These are phyloP conservation scores for Mucor velutinosus DNA, from an alignment of 371 early-diverging fungal species.

Conservation along the genomic window DNA sequence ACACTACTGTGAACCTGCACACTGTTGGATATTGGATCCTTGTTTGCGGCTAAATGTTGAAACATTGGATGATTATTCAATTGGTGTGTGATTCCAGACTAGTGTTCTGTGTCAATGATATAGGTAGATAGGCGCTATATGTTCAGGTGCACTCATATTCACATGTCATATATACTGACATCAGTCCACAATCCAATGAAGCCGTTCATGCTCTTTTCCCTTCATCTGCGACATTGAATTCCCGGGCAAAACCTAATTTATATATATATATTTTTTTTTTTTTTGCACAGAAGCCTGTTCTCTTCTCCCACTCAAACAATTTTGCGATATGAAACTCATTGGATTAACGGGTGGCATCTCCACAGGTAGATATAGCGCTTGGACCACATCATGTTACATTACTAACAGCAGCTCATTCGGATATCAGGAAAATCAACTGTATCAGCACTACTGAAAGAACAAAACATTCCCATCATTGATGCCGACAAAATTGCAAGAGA, in stretches of 20 bases:
- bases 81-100: too few species aligned
- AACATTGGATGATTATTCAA: too few species aligned
- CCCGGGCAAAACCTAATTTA: background rate
- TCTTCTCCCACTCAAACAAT: background rate
- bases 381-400: background rate
- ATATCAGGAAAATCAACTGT: conserved; percentile 81
- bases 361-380: conserved; percentile 61
- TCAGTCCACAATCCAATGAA: background rate
- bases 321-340: conserved; percentile 73
- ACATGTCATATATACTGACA: background rate
- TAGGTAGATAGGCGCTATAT: background rate
- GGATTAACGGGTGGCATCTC: conserved; percentile 95
- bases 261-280: too few species aligned
- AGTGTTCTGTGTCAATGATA: background rate
- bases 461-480: conserved; percentile 84
- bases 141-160: background rate
- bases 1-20: background rate
- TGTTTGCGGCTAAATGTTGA: background rate
- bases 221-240: background rate
- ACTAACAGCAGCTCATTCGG: background rate
- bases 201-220: background rate
- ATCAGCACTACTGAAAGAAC: conserved; percentile 56
- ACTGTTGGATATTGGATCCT: background rate
- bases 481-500: conserved; percentile 89
- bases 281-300: background rate